Percentiles rank a stretch among this genome's conserved stretches.
These are phyloP conservation scores for Cutaneotrichosporon sp. DNA, from an alignment of 1,284 basidiomycete species.

Conservation along the genomic window DNA sequence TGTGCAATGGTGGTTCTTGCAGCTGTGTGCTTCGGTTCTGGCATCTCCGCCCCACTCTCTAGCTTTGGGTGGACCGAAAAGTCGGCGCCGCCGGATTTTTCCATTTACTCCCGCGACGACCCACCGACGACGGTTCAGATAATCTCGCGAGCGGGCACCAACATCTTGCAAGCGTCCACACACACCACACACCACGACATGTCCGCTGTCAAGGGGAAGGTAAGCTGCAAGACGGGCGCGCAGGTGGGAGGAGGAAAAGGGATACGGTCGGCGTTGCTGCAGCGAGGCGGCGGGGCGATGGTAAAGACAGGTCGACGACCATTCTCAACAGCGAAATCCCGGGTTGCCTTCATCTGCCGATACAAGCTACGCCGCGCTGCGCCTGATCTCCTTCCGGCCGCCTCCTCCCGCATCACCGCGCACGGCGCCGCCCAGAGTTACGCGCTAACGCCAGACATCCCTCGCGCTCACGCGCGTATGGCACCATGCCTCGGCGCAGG, in stretches of 20 bases:
- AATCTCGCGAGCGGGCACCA: neutral
- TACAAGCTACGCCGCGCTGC: too few relatives aligned
- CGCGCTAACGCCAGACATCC: slow-evolving; percentile 61
- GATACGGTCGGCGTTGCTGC: too few relatives aligned
- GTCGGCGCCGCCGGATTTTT: slow-evolving; percentile 2
- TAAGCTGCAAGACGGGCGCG: too few relatives aligned
- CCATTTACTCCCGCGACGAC: neutral
- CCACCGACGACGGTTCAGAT: neutral
- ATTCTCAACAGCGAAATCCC: too few relatives aligned
- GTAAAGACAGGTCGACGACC: too few relatives aligned
- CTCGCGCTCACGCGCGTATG: slow-evolving; percentile 89
- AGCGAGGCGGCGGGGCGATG: too few relatives aligned
- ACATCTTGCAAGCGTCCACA: too few relatives aligned
- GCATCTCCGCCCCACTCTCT: neutral
- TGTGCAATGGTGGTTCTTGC: too few relatives aligned
- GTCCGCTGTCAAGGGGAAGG: slow-evolving; percentile 34
- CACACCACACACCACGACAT: slow-evolving; percentile 8
- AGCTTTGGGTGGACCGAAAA: too few relatives aligned
- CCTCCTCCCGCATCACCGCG: neutral
- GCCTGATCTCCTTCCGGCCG: neutral
- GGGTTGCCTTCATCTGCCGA: too few relatives aligned
- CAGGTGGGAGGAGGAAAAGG: too few relatives aligned
- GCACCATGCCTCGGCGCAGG: slow-evolving; percentile 90
- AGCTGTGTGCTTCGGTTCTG: too few relatives aligned
- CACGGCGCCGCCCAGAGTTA: neutral